Evolutionary conservation across 2,329 filamentous ascomycete species (phyloP), one percentile per base, ranked within the genome.

Genomic region (Penicillium sp.): DNA sequence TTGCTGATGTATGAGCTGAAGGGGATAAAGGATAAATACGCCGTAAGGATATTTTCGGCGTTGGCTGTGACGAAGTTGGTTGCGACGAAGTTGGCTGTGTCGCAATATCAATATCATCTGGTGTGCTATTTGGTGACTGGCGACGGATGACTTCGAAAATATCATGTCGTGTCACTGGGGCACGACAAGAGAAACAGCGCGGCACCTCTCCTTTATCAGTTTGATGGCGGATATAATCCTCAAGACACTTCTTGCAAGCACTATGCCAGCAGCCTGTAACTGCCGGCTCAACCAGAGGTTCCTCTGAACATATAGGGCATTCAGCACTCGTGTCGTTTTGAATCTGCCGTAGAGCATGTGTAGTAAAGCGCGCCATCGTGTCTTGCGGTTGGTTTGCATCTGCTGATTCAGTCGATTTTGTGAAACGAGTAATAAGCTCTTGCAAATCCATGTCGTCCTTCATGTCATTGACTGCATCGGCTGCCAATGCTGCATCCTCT

Each of bases 261-360:
- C 90, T 96, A 72, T 99, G 94, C 91, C 94, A 99, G 74, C 94
- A 99, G 0, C 91, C 90, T 0, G 94, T 97, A 1, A 99, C 94
- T 0, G 89, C 88, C 68, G 96, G 93, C 54, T 97, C 89, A 42
- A 90, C 83, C 91, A 97, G 97, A 3, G 92, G 91, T 70, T 97
- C 94, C 71, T 97, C 93, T 3, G 90, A 85, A 73, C 94, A 99
- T 52, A 99, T 89, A 0, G 94, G 93, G 66, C 94, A 99, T 75
- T 99, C 94, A 59, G 88, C 88, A 58, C 88, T 84, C 0, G 89
- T 86, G 66, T 97, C 93, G 55, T 90, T 89, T 62, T 95, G 89
- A 48, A 99, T 99, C 70, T 97, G 91, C 60, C 88, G 85, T 14
- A 99, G 79, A 0, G 93, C 91, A 69, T 97, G 87, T 0, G 92